Conservation (phyloP, 2,329 filamentous ascomycete species). For the Apiospora marii region DNA sequence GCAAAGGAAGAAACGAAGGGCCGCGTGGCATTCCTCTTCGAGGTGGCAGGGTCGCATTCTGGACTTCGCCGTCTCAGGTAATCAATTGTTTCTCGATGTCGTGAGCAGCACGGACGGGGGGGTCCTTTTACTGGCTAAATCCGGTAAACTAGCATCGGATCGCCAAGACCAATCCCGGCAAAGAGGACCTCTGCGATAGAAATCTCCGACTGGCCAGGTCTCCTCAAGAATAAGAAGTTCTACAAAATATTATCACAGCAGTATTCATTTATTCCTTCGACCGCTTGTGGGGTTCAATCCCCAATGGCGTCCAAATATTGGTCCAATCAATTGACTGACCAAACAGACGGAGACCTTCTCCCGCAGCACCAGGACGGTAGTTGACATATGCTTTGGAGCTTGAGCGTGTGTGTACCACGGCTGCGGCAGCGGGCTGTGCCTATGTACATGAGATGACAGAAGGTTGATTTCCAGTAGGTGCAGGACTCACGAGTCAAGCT, state of each 20-base stretch:
- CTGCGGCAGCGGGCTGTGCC: too few relatives aligned
- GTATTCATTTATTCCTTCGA: too few relatives aligned
- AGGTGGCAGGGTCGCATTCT: not conserved
- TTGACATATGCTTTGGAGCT: not conserved
- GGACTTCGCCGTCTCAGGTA: not conserved
- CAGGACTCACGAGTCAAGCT: not conserved
- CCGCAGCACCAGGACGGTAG: not conserved
- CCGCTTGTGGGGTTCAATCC: not conserved
- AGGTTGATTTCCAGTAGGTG: not conserved
- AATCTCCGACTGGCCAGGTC: not conserved
- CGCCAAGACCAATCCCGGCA: slow-evolving; percentile 7
- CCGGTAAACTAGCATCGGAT: not conserved
- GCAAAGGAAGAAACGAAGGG: not conserved
- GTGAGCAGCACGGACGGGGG: not conserved
- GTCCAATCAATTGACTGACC: not conserved
- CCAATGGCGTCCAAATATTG: not conserved
- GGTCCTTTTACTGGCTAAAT: not conserved
- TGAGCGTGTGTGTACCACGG: not conserved
- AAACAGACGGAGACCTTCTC: not conserved
- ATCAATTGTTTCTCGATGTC: not conserved
- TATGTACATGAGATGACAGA: slow-evolving; percentile 6
- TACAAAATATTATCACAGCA: too few relatives aligned
- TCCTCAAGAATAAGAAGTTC: too few relatives aligned
- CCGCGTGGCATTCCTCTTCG: slow-evolving; percentile 5
- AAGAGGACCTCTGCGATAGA: not conserved